Evolutionary conservation across 495 filamentous ascomycete species (phyloP).

Genomic region (Parathielavia hyrcaniae): DNA sequence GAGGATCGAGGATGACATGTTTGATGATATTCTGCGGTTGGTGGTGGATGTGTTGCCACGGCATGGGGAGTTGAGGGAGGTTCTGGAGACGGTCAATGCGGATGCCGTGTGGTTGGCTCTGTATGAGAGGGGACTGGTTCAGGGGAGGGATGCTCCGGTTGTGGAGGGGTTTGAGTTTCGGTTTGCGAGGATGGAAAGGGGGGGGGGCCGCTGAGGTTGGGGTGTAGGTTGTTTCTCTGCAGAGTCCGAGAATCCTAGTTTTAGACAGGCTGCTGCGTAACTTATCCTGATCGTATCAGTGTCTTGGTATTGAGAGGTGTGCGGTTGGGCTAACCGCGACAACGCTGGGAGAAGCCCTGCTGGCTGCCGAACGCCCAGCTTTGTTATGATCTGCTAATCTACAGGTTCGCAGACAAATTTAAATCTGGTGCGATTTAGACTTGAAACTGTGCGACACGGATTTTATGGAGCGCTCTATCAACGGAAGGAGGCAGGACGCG

Average conservation of each 20-base stretch:
- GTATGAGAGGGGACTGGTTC: constrained; percentile 37
- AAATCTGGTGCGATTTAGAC: too few species aligned
- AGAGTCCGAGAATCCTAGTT: not conserved
- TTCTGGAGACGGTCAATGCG: constrained; percentile 54
- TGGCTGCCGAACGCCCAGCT: not conserved
- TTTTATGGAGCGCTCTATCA: too few species aligned
- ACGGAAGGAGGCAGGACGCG: too few species aligned
- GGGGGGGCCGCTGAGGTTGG: not conserved
- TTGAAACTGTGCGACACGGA: too few species aligned
- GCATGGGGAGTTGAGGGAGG: constrained; percentile 44
- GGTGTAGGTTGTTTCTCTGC: not conserved
- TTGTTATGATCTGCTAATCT: not conserved
- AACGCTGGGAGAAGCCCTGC: not conserved
- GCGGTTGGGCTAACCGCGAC: not conserved
- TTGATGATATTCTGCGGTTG: constrained; percentile 61
- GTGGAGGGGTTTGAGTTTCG: constrained; percentile 42
- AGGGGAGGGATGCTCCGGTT: constrained; percentile 28
- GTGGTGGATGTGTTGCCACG: constrained; percentile 47
- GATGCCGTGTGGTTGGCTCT: constrained; percentile 68
- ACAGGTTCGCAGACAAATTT: too few species aligned
- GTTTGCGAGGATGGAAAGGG: constrained; percentile 28
- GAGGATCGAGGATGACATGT: constrained; percentile 52
- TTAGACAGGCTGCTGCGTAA: not conserved
- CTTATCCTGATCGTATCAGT: not conserved
- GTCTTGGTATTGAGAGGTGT: not conserved